Conservation (phyloP, 768 basidiomycete genomes). For the Zangia roseola region DNA sequence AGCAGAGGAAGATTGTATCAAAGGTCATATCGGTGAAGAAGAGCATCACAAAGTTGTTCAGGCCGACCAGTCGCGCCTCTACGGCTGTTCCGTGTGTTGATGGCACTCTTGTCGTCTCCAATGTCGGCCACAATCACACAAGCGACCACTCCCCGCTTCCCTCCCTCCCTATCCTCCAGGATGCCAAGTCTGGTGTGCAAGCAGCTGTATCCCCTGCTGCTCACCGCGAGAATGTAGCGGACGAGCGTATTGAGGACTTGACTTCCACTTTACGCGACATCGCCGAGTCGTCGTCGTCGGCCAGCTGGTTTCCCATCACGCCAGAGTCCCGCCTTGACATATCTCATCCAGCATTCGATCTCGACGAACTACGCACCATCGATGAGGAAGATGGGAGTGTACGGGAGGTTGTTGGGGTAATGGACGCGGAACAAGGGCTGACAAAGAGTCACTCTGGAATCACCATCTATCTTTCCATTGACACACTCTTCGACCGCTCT, state of each 20-base stretch:
- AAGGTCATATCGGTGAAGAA: conserved; percentile 14
- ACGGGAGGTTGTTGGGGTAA: neutral
- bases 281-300: neutral
- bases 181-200: neutral
- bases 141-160: neutral
- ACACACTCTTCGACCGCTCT: conserved; percentile 2
- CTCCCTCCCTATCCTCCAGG: neutral
- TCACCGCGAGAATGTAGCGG: neutral
- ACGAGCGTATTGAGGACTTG: neutral
- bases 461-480: conserved; percentile 7
- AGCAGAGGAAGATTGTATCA: conserved; percentile 8
- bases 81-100: neutral
- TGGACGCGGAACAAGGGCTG: neutral
- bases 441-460: neutral
- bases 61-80: neutral
- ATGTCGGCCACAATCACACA: neutral
- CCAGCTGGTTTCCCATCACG: neutral
- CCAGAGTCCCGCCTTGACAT: neutral
- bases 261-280: neutral
- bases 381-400: conserved; percentile 3
- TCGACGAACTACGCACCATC: conserved; percentile 1
- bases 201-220: neutral
- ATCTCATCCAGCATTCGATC: neutral
- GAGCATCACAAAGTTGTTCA: conserved; percentile 18
- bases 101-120: neutral